Conservation (phyloP, 129 eudicot genomes). For the Flaveria trinervia region DNA sequence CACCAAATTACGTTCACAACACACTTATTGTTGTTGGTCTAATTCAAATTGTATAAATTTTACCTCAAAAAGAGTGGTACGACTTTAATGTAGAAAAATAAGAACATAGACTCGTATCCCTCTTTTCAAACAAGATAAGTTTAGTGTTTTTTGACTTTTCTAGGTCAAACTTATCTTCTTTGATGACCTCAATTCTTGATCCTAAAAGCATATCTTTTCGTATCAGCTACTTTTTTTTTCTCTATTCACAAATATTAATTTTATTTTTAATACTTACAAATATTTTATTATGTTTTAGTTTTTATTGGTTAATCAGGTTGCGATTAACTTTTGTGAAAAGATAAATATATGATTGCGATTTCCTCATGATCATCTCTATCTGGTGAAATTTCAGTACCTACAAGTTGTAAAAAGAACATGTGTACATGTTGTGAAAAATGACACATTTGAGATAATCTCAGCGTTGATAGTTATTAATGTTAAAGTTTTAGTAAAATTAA, state of each 20-base stretch:
- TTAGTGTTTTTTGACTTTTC: neutral
- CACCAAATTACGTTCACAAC: neutral
- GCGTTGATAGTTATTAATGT: too few relatives aligned
- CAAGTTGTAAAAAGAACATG: too few relatives aligned
- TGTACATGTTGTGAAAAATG: too few relatives aligned
- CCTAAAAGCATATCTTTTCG: neutral
- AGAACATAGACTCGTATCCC: neutral
- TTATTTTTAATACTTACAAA: too few relatives aligned
- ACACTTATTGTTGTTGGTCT: neutral
- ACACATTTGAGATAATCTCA: too few relatives aligned
- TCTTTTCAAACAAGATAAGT: constrained; percentile 1
- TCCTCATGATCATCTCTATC: neutral
- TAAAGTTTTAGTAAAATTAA: too few relatives aligned
- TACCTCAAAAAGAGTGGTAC: neutral
- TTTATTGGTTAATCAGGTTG: neutral
- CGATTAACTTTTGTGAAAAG: neutral
- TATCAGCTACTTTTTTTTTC: neutral
- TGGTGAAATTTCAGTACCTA: neutral
- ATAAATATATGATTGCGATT: neutral
- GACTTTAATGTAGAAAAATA: neutral
- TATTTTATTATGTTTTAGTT: neutral
- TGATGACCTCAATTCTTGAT: neutral
- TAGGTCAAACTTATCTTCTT: neutral
- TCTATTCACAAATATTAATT: neutral
- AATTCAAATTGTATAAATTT: neutral